Base-by-base conservation (phyloP, 176 grass and related monocot genomes). In the Puya raimondii region DNA sequence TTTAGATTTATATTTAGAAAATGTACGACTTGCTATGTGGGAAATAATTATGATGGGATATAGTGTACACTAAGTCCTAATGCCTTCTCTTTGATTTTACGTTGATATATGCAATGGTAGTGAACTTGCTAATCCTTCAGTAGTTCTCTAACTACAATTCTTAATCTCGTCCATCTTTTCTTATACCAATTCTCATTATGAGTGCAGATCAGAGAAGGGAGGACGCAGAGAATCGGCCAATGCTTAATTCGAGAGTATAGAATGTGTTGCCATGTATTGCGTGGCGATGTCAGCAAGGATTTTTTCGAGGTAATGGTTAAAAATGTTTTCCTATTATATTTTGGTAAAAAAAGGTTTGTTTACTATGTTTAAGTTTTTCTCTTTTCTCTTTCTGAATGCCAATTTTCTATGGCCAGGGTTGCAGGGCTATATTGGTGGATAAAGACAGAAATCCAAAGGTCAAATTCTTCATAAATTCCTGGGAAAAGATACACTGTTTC, bases 361-460 rank as follows among this genome's bases (percentile, higher is more conserved):
- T 21, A 61, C 71, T 53, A 47, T n/a, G 76, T 27, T 57, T 20
- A 42, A 42, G 33, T 61, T 13, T 13, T 48, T 21, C 47, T 50
- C 15, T 25, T 53, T 58, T 61, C 14, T 23, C 13, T 47, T 47
- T 67, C 25, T 70, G 50, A 75, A 65, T 68, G 78, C 8, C 23
- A 64, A 64, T 78, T 83, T 10, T 61, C 63, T 5, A 78, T 71
- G 53, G 33, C 33, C 80, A 97, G 93, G 93, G 93, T 70, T 97
- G 88, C 72, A 82, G 93, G 51, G 93, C 93, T 75, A 90, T 92
- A 81, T 71, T 97, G 48, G 18, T 92, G 65, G 89, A 90, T 66
- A 97, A 87, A 71, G 89, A 97, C 78, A 84, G 76, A 73, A 92
- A 97, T 14, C 94, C 94, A 68, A 97, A 88, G 89, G 89, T 97